Evolutionary conservation across 139 green algal genomes (phyloP).

Genomic region (Picochlorum sp.): DNA sequence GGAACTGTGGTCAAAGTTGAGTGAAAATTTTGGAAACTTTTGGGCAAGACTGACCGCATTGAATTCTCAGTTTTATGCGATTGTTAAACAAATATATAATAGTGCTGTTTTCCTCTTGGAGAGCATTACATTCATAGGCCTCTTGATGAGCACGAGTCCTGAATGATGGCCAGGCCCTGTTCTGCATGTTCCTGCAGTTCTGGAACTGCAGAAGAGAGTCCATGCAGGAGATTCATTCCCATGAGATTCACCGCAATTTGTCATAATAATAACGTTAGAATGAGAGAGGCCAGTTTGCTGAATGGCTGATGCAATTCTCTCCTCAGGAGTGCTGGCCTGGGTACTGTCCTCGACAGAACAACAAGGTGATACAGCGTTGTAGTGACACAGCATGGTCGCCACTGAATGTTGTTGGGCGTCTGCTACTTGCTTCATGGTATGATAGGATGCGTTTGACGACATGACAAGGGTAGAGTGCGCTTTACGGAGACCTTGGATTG

Average conservation of each 20-base stretch:
- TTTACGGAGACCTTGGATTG: too few relatives aligned
- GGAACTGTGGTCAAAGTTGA: neutral
- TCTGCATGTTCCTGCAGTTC: neutral
- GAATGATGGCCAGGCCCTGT: constrained; percentile 1
- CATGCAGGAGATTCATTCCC: neutral
- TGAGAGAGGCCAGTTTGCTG: neutral
- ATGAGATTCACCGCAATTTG: neutral
- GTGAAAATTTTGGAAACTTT: constrained; percentile 3
- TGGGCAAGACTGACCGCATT: neutral
- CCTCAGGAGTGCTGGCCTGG: too few relatives aligned
- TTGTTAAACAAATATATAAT: neutral
- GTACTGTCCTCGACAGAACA: too few relatives aligned
- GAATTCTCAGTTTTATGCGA: neutral
- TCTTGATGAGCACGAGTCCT: neutral
- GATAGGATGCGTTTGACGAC: too few relatives aligned
- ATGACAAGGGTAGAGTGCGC: too few relatives aligned
- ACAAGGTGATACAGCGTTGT: too few relatives aligned
- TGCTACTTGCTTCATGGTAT: too few relatives aligned
- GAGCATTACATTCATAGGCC: neutral
- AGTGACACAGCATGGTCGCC: too few relatives aligned
- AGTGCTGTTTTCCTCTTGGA: neutral
- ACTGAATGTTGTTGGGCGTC: too few relatives aligned
- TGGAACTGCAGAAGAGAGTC: constrained; percentile 1
- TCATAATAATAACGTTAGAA: neutral
- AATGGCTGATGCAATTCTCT: neutral